A percentile compares a stretch with the other conserved stretches of the same genome.
Conservation (phyloP, 169 alveolate species). For the Babesia caballi region DNA sequence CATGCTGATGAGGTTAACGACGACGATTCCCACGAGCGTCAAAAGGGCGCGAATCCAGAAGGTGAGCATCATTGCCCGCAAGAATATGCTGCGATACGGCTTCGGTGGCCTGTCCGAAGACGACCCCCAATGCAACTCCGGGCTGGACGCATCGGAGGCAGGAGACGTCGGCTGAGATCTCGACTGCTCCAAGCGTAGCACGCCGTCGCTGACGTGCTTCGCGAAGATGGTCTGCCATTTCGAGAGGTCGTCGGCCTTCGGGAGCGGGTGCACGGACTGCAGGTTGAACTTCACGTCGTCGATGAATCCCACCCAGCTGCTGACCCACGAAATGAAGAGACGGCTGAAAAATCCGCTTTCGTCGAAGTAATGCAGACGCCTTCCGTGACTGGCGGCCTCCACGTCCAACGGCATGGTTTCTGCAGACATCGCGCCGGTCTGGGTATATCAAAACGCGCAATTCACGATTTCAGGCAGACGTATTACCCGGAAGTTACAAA, state of each 20-base stretch:
- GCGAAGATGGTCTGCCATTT: constrained; percentile 30
- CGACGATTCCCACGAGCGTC: constrained; percentile 2
- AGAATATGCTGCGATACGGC: not conserved
- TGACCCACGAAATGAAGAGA: constrained; percentile 24
- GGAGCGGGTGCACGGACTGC: constrained; percentile 27
- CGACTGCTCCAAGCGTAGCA: constrained; percentile 4
- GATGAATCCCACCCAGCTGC: constrained; percentile 15
- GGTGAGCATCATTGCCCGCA: constrained; percentile 39
- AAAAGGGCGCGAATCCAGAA: constrained; percentile 33
- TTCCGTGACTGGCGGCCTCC: too few relatives aligned
- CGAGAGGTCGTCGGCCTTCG: constrained; percentile 8
- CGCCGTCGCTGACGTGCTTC: constrained; percentile 38
- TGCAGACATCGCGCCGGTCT: too few relatives aligned
- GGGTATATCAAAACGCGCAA: too few relatives aligned
- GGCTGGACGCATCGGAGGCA: not conserved
- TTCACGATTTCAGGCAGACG: too few relatives aligned
- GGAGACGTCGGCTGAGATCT: not conserved
- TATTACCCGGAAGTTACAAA: too few relatives aligned
- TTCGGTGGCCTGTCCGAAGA: too few relatives aligned
- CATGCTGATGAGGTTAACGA: constrained; percentile 1
- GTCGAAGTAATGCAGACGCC: constrained; percentile 2
- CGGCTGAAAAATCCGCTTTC: not conserved
- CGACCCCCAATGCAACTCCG: not conserved
- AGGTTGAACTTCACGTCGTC: not conserved
- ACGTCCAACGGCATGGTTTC: too few relatives aligned